These are phyloP conservation scores for Glebionis coronaria DNA, from an alignment of 129 eudicot genomes.

Conservation along the genomic window DNA sequence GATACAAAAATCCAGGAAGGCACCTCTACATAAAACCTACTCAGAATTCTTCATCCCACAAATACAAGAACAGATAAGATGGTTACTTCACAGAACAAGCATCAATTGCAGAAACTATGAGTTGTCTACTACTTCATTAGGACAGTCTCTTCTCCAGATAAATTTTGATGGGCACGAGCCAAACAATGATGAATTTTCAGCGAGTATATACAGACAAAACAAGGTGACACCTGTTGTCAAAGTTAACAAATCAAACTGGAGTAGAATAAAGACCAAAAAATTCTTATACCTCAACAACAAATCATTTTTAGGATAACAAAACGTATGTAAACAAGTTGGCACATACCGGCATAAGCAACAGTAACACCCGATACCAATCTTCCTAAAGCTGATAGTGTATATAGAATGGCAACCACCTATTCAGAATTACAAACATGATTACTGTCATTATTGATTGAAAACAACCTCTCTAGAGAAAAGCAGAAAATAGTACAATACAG, in stretches of 20 bases:
- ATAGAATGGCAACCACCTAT: constrained; percentile 75
- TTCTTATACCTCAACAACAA: neutral
- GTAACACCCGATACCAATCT: constrained; percentile 84
- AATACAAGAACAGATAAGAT: constrained; percentile 7
- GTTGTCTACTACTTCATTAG: constrained; percentile 39
- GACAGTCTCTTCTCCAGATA: constrained; percentile 47
- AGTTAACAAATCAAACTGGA: constrained; percentile 11
- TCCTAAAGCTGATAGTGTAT: constrained; percentile 76
- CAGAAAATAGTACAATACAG: neutral
- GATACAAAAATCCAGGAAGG: constrained; percentile 18
- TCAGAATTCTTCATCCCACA: constrained; percentile 13
- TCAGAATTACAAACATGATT: neutral
- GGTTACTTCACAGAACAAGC: constrained; percentile 18
- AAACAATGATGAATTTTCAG: constrained; percentile 54
- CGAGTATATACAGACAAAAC: constrained; percentile 66
- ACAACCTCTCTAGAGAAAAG: constrained; percentile 1
- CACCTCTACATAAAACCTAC: constrained; percentile 16
- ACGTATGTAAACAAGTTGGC: neutral
- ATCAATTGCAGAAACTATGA: constrained; percentile 22
- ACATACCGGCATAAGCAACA: constrained; percentile 86
- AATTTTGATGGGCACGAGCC: constrained; percentile 39
- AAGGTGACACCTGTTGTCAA: constrained; percentile 70
- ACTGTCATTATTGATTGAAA: neutral
- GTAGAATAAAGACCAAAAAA: neutral
- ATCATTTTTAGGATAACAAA: neutral